phyloP scores from a whole-genome alignment of 345 rosid species.

The Syzygium aromaticum region DNA sequence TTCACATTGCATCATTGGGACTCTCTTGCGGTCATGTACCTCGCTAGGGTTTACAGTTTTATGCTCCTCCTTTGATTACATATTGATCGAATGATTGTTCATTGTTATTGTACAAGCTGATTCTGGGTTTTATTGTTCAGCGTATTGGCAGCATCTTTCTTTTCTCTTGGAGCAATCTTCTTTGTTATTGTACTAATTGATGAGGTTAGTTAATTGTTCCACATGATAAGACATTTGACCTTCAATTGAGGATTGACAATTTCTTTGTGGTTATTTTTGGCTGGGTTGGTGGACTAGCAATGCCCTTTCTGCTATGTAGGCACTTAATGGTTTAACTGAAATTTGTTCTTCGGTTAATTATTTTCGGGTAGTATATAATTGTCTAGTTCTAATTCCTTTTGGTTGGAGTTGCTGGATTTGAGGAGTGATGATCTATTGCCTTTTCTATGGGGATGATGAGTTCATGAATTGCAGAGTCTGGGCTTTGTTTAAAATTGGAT shows the following conservation, averaged over 20 bases:
- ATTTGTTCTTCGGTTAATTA: too few relatives aligned
- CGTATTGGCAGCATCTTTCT: too few relatives aligned
- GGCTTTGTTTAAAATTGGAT: neutral
- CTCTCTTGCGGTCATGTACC: neutral
- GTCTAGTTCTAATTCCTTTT: neutral
- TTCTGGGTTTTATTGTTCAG: neutral
- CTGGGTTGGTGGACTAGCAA: neutral
- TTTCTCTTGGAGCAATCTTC: too few relatives aligned
- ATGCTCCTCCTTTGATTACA: neutral
- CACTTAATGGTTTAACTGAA: neutral
- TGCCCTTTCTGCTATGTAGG: neutral
- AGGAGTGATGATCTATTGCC: neutral
- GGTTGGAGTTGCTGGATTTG: neutral
- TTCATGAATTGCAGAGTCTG: neutral
- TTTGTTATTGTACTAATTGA: too few relatives aligned
- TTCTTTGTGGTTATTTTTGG: neutral
- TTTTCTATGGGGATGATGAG: neutral
- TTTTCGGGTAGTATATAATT: too few relatives aligned
- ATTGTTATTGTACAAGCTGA: neutral
- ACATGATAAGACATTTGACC: neutral
- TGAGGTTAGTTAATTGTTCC: neutral
- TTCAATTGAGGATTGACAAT: neutral
- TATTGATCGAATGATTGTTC: too few relatives aligned
- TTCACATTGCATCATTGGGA: neutral
- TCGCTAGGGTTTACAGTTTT: neutral